Conservation (phyloP, 2,329 filamentous ascomycete genomes). For the Colletotrichum sp. region DNA sequence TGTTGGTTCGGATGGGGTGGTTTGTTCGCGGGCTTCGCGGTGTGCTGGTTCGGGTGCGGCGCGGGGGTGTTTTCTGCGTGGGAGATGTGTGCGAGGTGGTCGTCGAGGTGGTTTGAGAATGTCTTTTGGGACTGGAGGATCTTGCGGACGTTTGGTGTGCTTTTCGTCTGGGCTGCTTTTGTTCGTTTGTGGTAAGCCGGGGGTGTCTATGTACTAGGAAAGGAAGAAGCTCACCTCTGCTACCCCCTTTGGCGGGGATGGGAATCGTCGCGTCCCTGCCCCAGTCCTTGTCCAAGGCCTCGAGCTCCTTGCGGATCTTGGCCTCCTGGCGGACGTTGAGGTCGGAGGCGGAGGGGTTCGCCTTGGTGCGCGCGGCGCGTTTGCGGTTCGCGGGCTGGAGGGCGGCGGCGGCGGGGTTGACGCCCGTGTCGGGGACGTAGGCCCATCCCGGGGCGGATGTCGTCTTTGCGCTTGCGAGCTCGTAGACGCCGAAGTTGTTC, state of each 20-base stretch:
- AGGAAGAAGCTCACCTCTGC: slow-evolving; percentile 34
- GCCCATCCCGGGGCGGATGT: slow-evolving; percentile 86
- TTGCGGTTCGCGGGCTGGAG: slow-evolving; percentile 67
- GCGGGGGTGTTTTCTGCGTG: slow-evolving; percentile 42
- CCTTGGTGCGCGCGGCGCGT: slow-evolving; percentile 68
- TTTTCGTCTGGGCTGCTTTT: slow-evolving; percentile 52
- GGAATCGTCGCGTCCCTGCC: slow-evolving; percentile 75
- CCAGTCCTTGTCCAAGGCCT: slow-evolving; percentile 82
- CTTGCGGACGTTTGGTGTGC: slow-evolving; percentile 74
- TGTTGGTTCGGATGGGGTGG: slow-evolving; percentile 18
- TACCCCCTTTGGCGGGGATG: slow-evolving; percentile 61
- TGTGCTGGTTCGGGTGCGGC: slow-evolving; percentile 28
- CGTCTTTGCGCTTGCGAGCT: slow-evolving; percentile 74
- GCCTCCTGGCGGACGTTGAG: slow-evolving; percentile 82
- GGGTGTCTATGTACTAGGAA: neutral
- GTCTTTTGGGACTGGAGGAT: slow-evolving; percentile 83
- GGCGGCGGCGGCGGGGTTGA: slow-evolving; percentile 60
- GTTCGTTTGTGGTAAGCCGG: neutral
- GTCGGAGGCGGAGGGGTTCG: slow-evolving; percentile 63
- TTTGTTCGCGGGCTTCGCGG: slow-evolving; percentile 26
- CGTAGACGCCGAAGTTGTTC: slow-evolving; percentile 80
- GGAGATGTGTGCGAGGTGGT: slow-evolving; percentile 72
- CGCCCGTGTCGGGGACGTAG: slow-evolving; percentile 80
- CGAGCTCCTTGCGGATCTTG: slow-evolving; percentile 81
- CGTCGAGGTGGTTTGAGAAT: slow-evolving; percentile 82